Percentiles rank a stretch among this genome's conserved stretches.
Conservation (phyloP, 1,284 basidiomycete genomes). For the Leccinum fuscescens region DNA sequence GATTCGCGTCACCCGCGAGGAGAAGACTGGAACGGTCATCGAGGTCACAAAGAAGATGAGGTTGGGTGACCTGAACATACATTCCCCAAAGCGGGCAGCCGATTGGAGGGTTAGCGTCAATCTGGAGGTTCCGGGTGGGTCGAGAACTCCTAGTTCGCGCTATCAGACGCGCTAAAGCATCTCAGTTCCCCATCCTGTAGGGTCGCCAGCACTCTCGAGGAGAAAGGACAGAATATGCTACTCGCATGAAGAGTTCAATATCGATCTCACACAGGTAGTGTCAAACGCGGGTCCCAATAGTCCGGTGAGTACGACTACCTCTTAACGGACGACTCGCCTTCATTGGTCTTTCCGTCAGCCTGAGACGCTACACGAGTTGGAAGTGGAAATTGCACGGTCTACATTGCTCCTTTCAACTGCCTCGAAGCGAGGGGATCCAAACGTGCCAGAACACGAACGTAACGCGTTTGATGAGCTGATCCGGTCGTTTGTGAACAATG, state of each 20-base stretch:
- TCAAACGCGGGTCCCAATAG: constrained; percentile 43
- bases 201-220: constrained; percentile 56
- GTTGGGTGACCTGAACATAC: constrained; percentile 86
- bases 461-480: constrained; percentile 77
- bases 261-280: constrained; percentile 93
- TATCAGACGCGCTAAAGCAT: constrained; percentile 1
- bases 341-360: constrained; percentile 38
- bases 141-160: constrained; percentile 18
- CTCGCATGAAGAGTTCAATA: constrained; percentile 85
- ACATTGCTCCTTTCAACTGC: constrained; percentile 59
- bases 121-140: constrained; percentile 73
- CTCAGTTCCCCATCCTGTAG: constrained; percentile 59
- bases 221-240: constrained; percentile 93
- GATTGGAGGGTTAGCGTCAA: constrained; percentile 95
- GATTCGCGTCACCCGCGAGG: constrained; percentile 84
- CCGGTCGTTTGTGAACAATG: constrained; percentile 80
- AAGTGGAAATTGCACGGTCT: constrained; percentile 67
- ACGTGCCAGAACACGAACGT: constrained; percentile 58
- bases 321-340: not conserved
- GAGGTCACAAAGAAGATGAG: constrained; percentile 78
- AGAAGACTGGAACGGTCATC: constrained; percentile 64
- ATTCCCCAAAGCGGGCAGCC: constrained; percentile 76
- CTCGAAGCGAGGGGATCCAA: constrained; percentile 55
- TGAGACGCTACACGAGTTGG: constrained; percentile 68
- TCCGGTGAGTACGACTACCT: constrained; percentile 42